Evolutionary conservation across 2,329 filamentous ascomycete species (phyloP).

Genomic region (Fusarium concolor): DNA sequence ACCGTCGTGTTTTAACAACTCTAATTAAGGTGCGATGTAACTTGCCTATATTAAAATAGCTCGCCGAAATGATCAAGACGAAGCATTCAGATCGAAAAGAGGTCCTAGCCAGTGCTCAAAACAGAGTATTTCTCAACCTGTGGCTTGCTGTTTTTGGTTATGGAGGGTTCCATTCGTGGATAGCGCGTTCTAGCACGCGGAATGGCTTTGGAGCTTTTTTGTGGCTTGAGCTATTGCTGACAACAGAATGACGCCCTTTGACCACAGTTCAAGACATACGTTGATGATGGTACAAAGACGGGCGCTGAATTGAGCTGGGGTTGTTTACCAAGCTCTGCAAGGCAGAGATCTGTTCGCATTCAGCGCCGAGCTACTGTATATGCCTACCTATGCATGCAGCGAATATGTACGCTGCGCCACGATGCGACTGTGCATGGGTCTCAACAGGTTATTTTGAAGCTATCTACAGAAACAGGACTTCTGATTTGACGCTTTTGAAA

Average conservation of each 20-base stretch:
- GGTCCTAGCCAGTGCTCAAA: conserved; percentile 9
- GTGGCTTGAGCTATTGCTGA: conserved; percentile 26
- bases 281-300: not conserved
- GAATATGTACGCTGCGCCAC: conserved; percentile 32
- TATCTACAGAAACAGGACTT: conserved; percentile 1
- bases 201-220: conserved; percentile 15
- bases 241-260: conserved; percentile 22
- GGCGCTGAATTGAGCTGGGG: not conserved
- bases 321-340: conserved; percentile 22
- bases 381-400: conserved; percentile 20
- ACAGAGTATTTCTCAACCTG: conserved; percentile 4
- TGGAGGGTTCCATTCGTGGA: conserved; percentile 14
- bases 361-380: conserved; percentile 2
- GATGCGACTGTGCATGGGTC: conserved; percentile 29
- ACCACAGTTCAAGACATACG: not conserved
- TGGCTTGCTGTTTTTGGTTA: conserved; percentile 23
- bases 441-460: conserved; percentile 24
- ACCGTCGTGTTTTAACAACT: conserved; percentile 25
- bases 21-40: conserved; percentile 34
- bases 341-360: conserved; percentile 17
- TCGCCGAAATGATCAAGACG: conserved; percentile 11
- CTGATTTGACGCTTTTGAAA: conserved; percentile 15
- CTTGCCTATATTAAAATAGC: conserved; percentile 19
- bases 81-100: not conserved
- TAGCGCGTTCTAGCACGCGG: conserved; percentile 36